These are phyloP conservation scores for Chamaecyparis obtusa DNA, from an alignment of 75 land plant genomes.

Conservation along the genomic window DNA sequence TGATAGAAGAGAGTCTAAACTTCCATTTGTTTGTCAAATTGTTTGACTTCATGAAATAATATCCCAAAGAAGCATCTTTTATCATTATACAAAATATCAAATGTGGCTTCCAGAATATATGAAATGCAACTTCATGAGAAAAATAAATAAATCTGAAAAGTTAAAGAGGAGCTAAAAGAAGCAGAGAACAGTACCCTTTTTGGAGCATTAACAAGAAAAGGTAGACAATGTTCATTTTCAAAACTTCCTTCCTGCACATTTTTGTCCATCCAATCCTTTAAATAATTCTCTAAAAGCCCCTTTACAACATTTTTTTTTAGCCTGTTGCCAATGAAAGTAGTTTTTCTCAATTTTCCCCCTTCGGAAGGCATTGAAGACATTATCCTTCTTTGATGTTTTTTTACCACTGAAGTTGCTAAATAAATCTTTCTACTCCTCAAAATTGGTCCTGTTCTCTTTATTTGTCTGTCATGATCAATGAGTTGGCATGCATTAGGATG, in stretches of 20 bases:
- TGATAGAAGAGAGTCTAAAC: neutral
- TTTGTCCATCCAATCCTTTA: slow-evolving; percentile 11
- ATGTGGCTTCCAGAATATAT: neutral
- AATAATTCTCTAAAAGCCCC: neutral
- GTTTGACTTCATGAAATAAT: neutral
- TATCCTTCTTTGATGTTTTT: slow-evolving; percentile 7
- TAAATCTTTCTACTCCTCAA: slow-evolving; percentile 9
- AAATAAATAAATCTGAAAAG: neutral
- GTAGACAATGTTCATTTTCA: slow-evolving; percentile 11
- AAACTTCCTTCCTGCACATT: neutral
- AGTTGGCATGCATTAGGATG: neutral
- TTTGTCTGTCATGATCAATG: neutral
- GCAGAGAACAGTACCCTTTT: slow-evolving; percentile 7
- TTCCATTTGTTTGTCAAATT: neutral
- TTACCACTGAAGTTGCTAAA: slow-evolving; percentile 7
- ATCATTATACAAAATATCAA: neutral
- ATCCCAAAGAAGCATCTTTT: neutral
- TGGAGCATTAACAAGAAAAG: slow-evolving; percentile 9
- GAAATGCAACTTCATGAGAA: neutral
- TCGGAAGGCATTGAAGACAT: neutral
- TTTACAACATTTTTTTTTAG: neutral
- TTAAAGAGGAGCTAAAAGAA: neutral
- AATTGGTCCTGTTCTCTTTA: slow-evolving; percentile 3
- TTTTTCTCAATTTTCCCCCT: neutral
- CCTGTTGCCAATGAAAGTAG: neutral